Percentiles rank a stretch among this genome's conserved stretches.
Evolutionary conservation across 352 stramenopile genomes (phyloP).

Genomic region (Phytopythium chamaehyphon): DNA sequence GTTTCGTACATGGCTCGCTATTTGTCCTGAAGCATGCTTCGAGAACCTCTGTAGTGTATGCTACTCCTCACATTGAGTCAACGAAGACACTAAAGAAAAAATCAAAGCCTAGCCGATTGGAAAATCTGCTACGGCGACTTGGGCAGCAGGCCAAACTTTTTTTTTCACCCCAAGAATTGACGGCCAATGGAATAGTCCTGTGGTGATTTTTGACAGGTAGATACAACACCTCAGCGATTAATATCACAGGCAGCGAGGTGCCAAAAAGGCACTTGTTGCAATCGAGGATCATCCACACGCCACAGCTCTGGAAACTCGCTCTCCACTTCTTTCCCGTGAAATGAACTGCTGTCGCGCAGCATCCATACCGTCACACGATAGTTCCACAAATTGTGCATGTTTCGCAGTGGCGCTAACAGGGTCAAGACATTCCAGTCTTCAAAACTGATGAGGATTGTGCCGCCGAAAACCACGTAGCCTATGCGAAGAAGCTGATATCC

Average conservation of each 20-base stretch:
- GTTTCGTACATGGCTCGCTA: no score
- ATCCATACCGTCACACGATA: conserved; percentile 7
- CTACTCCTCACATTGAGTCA: no score
- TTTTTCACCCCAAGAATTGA: no score
- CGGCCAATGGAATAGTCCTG: no score
- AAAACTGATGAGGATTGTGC: conserved; percentile 2
- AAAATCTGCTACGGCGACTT: no score
- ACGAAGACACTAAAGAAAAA: no score
- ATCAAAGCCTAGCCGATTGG: no score
- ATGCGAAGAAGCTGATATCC: conserved; percentile 14
- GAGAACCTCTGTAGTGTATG: no score
- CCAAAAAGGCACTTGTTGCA: background rate
- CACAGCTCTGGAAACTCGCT: conserved; percentile 5
- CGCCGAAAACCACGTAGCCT: conserved; percentile 11
- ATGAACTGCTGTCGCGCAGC: background rate
- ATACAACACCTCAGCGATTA: no score
- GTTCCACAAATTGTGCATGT: conserved; percentile 5
- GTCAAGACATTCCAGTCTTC: conserved; percentile 11
- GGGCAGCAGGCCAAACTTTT: no score
- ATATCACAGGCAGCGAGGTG: background rate
- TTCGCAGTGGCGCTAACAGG: background rate
- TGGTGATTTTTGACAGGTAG: no score
- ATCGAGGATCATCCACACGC: conserved; percentile 5
- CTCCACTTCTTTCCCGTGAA: background rate
- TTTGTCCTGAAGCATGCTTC: no score